phyloP scores from a whole-genome alignment of 2,329 filamentous ascomycete genomes.

The Xylaria sp. region DNA sequence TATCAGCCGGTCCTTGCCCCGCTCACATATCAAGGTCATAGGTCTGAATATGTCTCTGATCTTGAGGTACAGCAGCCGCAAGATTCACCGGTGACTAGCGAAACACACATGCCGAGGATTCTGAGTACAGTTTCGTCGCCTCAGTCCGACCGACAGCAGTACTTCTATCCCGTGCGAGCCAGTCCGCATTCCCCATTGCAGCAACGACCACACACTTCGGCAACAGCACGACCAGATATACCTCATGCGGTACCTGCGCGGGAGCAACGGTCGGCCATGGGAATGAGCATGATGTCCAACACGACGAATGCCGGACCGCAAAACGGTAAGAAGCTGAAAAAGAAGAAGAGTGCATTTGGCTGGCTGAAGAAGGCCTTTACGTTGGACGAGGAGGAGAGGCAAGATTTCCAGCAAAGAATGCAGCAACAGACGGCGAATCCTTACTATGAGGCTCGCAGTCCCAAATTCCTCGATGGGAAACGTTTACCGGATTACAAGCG shows the following conservation, averaged over 20 bases:
- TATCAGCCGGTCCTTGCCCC: constrained; percentile 9
- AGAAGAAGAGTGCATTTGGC: constrained; percentile 62
- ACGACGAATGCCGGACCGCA: constrained; percentile 42
- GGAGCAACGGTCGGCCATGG: constrained; percentile 49
- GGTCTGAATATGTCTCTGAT: constrained; percentile 47
- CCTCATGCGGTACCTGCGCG: constrained; percentile 38
- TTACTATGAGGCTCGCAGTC: constrained; percentile 48
- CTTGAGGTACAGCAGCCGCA: constrained; percentile 38
- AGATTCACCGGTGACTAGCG: constrained; percentile 31
- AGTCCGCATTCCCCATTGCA: constrained; percentile 60
- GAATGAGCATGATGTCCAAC: constrained; percentile 54
- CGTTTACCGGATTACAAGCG: constrained; percentile 32
- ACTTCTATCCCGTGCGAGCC: constrained; percentile 57
- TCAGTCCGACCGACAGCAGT: constrained; percentile 49
- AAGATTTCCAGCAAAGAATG: constrained; percentile 53
- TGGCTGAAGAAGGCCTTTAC: constrained; percentile 65
- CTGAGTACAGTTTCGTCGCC: constrained; percentile 43
- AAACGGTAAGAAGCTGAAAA: constrained; percentile 41
- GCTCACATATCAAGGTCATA: constrained; percentile 35
- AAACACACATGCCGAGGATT: constrained; percentile 37
- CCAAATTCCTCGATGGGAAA: constrained; percentile 53
- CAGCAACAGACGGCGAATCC: constrained; percentile 40
- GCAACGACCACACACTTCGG: constrained; percentile 52
- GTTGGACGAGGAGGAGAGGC: constrained; percentile 58
- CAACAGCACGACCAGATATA: constrained; percentile 32